A percentile compares a stretch with the other conserved stretches of the same genome.
Evolutionary conservation across 1,284 basidiomycete species (phyloP).

Genomic region (Ceratobasidium sp.): DNA sequence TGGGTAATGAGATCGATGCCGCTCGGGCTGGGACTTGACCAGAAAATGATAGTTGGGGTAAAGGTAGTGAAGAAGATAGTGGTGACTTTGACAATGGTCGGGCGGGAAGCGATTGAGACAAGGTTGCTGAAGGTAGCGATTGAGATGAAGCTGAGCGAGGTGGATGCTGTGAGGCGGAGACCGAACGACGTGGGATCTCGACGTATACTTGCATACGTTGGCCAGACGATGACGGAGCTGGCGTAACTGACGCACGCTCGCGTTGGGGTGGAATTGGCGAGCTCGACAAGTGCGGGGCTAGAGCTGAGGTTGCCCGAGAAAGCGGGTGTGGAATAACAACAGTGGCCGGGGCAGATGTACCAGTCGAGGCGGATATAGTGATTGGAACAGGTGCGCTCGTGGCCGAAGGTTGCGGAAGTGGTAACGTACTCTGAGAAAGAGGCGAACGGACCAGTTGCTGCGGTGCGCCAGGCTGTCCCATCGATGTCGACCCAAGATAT

Average conservation of each 20-base stretch:
- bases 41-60: background rate
- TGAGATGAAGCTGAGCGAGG: background rate
- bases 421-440: background rate
- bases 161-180: background rate
- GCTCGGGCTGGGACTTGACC: background rate
- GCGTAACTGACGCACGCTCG: background rate
- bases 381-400: background rate
- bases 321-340: too few relatives aligned
- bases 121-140: slow-evolving; percentile 10
- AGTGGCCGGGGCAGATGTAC: too few relatives aligned
- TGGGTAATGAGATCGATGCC: too few relatives aligned
- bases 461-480: background rate
- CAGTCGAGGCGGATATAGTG: background rate
- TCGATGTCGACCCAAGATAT: background rate
- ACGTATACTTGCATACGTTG: slow-evolving; percentile 35
- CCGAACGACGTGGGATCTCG: slow-evolving; percentile 24
- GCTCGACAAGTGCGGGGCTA: too few relatives aligned
- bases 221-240: background rate
- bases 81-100: background rate
- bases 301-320: too few relatives aligned
- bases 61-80: background rate
- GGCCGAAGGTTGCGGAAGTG: background rate
- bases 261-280: background rate
- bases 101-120: slow-evolving; percentile 6
- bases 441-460: background rate